Conservation (phyloP, 352 stramenopile species). For the Phytophthora agathidicida region DNA sequence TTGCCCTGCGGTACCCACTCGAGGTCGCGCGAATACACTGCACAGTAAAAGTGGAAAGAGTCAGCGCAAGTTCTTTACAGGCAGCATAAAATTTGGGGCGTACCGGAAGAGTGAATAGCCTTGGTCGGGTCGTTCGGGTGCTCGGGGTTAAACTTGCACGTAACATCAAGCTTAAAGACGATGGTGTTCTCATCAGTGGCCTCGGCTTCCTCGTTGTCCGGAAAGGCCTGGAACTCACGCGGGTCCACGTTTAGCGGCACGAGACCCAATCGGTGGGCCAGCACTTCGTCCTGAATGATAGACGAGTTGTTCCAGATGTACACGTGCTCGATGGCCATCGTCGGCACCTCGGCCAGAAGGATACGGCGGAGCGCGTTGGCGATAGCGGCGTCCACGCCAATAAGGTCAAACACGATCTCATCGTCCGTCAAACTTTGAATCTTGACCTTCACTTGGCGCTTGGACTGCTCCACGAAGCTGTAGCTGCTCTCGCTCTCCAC, state of each 20-base stretch:
- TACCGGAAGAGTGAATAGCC: slow-evolving; percentile 67
- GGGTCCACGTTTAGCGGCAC: slow-evolving; percentile 86
- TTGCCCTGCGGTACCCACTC: slow-evolving; percentile 97
- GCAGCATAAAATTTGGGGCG: slow-evolving; percentile 16
- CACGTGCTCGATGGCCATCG: slow-evolving; percentile 94
- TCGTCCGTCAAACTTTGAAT: slow-evolving; percentile 87
- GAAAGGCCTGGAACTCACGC: slow-evolving; percentile 87
- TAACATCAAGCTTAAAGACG: slow-evolving; percentile 96
- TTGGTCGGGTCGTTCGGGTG: slow-evolving; percentile 74
- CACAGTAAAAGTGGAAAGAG: slow-evolving; percentile 8
- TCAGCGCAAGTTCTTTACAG: not conserved
- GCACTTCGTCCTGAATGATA: slow-evolving; percentile 94
- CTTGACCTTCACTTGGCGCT: slow-evolving; percentile 86
- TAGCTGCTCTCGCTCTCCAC: slow-evolving; percentile 74
- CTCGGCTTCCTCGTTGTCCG: slow-evolving; percentile 89
- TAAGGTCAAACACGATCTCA: slow-evolving; percentile 92
- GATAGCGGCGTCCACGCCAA: slow-evolving; percentile 92
- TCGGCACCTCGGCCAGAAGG: slow-evolving; percentile 91
- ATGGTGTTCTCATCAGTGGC: slow-evolving; percentile 96
- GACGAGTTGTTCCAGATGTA: slow-evolving; percentile 96
- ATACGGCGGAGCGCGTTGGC: slow-evolving; percentile 93
- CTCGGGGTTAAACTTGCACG: slow-evolving; percentile 77
- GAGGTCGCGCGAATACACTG: slow-evolving; percentile 95
- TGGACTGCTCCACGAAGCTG: slow-evolving; percentile 83
- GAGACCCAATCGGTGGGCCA: slow-evolving; percentile 90